Base-by-base conservation (phyloP, 177 flowering plant genomes). In the Vitis hybrid region DNA sequence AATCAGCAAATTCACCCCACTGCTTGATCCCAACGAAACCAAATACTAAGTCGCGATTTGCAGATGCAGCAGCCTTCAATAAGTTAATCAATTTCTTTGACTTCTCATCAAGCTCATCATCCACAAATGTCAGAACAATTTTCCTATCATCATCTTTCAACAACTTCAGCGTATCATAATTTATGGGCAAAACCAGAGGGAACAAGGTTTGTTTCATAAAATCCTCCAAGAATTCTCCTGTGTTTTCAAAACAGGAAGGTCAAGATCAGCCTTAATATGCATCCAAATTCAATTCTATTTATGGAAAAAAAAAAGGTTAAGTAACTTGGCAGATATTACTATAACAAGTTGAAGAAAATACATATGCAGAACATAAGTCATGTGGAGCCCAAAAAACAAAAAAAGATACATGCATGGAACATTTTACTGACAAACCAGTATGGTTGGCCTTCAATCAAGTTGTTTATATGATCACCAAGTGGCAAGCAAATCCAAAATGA, bases 51-150 rank as follows among this genome's bases (percentile, higher is more conserved):
- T 90, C 97, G 55, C 93, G 96, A 75, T 96, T 94, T 18, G 99
- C 97, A 78, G 93, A 88, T 72, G 99, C 99, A 68, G 97, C 97
- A 67, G 95, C 91, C 73, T 83, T 92, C 84, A 96, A 76, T 51
- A 86, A 59, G 75, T 90, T 88, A 73, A 93, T 73, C 72, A 94
- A 71, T 66, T 79, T 76, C 74, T 79, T 72, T 32, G 96, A 84
- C 15, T 75, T 82, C 50, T 85, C 92, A 58, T 87, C 88, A 30
- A 66, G 59, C 75, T 91, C 97, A 81, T 96, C 97, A 67, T 85
- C 87, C 79, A 94, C 54, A 57, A 96, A 74, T 55, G 97, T 82
- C 60, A 96, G 68, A 56, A 85, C 91, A 65, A 94, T 75, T 81
- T 94, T 92, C 84, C 99, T 87, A 21, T 90, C 82, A 65, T 96